Evolutionary conservation across 495 filamentous ascomycete genomes (phyloP).

Genomic region (Trichodelitschia bisporula): DNA sequence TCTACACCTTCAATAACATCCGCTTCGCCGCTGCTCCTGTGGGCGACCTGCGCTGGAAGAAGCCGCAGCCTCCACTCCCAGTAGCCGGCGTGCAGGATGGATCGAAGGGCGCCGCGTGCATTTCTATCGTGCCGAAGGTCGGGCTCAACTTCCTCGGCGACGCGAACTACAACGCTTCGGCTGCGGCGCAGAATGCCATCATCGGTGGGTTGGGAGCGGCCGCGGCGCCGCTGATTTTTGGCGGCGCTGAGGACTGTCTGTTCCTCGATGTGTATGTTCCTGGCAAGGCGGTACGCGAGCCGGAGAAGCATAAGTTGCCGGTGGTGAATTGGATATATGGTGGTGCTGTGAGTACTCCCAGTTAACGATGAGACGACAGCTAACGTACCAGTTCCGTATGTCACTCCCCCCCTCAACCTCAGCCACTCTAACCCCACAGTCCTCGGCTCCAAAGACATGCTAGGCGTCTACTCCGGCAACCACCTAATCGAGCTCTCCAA

Average conservation of each 20-base stretch:
- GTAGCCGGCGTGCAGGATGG: not conserved
- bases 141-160: not conserved
- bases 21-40: not conserved
- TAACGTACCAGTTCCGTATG: too few species aligned
- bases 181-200: not conserved
- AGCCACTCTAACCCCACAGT: too few species aligned
- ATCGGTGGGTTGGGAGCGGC: not conserved
- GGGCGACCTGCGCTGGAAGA: conserved; percentile 14
- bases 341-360: conserved; percentile 4
- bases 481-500: conserved; percentile 15
- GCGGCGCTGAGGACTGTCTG: conserved; percentile 1
- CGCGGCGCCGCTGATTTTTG: not conserved
- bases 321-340: conserved; percentile 1
- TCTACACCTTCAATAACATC: conserved; percentile 1
- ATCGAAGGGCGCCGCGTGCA: not conserved
- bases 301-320: not conserved
- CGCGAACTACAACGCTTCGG: not conserved
- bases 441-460: not conserved
- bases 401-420: too few species aligned
- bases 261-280: conserved; percentile 1
- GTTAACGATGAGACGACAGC: conserved; percentile 27
- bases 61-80: conserved; percentile 3
- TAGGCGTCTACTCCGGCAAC: conserved; percentile 14
- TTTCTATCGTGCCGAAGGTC: not conserved
- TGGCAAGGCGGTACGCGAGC: not conserved